These are phyloP conservation scores for Suhomyces coccinellae DNA, from an alignment of 1,139 yeast genomes.

Conservation along the genomic window DNA sequence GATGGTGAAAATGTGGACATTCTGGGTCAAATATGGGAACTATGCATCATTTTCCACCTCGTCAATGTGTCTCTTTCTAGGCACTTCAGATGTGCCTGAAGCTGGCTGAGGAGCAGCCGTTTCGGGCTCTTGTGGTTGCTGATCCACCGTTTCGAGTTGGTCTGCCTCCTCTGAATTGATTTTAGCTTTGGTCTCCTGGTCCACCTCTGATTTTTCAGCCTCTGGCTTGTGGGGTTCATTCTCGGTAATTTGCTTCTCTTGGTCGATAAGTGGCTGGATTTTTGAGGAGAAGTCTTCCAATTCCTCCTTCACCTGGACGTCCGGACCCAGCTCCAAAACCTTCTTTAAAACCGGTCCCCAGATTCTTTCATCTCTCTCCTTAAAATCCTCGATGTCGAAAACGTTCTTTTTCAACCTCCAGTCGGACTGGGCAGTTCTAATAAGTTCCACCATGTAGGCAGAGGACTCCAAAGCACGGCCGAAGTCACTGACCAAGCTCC, in stretches of 20 bases:
- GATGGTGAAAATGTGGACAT: not conserved
- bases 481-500: constrained; percentile 85
- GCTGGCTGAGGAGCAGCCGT: not conserved
- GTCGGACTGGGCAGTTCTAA: constrained; percentile 73
- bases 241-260: constrained; percentile 12
- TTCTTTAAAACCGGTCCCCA: constrained; percentile 68
- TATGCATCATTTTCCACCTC: constrained; percentile 21
- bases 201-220: constrained; percentile 3
- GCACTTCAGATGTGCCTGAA: constrained; percentile 1
- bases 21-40: not conserved
- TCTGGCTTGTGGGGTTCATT: constrained; percentile 1
- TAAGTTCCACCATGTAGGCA: constrained; percentile 86
- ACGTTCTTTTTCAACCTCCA: constrained; percentile 78
- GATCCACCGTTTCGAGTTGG: not conserved
- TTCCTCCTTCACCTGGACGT: constrained; percentile 28
- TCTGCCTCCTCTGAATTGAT: not conserved
- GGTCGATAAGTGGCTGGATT: constrained; percentile 16
- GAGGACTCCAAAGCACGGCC: constrained; percentile 80
- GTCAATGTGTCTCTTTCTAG: constrained; percentile 28
- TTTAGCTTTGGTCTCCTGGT: constrained; percentile 1
- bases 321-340: constrained; percentile 44
- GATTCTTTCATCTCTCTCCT: constrained; percentile 52
- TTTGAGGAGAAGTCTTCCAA: constrained; percentile 15
- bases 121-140: not conserved
- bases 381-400: constrained; percentile 65